phyloP scores from a whole-genome alignment of 2,329 filamentous ascomycete species.

The Stagonosporopsis chrysanthemi region DNA sequence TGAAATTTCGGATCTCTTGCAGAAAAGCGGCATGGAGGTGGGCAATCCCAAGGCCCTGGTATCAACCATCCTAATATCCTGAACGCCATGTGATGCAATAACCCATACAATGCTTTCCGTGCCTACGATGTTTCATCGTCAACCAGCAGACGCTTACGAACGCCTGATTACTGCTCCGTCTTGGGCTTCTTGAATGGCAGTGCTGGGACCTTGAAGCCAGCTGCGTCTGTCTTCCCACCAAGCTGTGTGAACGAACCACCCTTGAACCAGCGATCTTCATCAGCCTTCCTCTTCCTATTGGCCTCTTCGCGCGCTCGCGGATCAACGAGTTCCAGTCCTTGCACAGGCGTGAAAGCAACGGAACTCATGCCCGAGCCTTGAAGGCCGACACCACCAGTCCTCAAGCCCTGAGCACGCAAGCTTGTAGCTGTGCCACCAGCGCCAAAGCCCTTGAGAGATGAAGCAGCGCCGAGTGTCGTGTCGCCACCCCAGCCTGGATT shows the following conservation, averaged over 20 bases:
- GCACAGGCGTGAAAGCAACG: conserved; percentile 91
- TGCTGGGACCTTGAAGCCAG: conserved; percentile 82
- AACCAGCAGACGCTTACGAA: too few species aligned
- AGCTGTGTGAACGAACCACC: conserved; percentile 96
- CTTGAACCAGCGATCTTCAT: conserved; percentile 96
- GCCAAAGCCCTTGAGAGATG: conserved; percentile 81
- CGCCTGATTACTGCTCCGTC: conserved; percentile 23
- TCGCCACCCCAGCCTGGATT: conserved; percentile 92
- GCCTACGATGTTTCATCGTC: background rate
- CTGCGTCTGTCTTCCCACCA: conserved; percentile 59
- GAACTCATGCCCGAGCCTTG: conserved; percentile 75
- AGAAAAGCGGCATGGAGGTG: background rate
- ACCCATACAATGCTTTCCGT: background rate
- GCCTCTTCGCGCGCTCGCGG: conserved; percentile 89
- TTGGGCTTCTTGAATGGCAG: conserved; percentile 74
- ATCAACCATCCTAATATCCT: conserved; percentile 6
- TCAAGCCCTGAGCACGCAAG: conserved; percentile 79
- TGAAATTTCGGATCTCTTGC: background rate
- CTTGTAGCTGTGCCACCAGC: conserved; percentile 69
- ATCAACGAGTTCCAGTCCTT: conserved; percentile 93
- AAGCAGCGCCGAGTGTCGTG: conserved; percentile 59
- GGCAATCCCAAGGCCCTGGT: conserved; percentile 9
- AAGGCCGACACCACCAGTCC: conserved; percentile 80
- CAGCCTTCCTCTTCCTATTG: conserved; percentile 87
- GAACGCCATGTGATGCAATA: conserved; percentile 19